Evolutionary conservation across 176 grass and related monocot species (phyloP).

Genomic region (Oryza coarctata): DNA sequence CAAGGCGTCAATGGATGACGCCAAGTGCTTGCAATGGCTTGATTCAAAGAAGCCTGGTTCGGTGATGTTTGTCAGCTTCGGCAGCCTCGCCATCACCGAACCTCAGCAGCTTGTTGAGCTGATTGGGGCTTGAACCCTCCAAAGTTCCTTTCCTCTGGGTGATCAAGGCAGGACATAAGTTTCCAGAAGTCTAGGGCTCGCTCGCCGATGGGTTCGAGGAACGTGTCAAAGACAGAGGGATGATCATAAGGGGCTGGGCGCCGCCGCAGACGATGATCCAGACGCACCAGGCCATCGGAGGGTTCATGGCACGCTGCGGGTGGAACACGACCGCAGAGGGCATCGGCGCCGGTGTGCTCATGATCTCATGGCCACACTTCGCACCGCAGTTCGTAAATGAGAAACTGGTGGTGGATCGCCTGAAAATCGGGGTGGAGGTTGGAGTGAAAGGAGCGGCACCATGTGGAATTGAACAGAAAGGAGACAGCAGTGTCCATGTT

Average conservation of each 20-base stretch:
- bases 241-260: conserved; percentile 67
- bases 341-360: conserved; percentile 54
- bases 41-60: conserved; percentile 44
- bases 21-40: conserved; percentile 58
- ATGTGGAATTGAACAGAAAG: conserved; percentile 24
- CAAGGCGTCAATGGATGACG: conserved; percentile 49
- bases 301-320: conserved; percentile 66
- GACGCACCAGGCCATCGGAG: conserved; percentile 58
- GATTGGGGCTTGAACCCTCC: conserved; percentile 64
- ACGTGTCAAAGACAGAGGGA: conserved; percentile 27
- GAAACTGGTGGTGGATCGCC: conserved; percentile 62
- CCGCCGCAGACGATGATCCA: conserved; percentile 64
- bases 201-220: conserved; percentile 58
- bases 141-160: conserved; percentile 64
- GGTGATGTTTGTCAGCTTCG: conserved; percentile 73
- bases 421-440: conserved; percentile 51
- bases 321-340: conserved; percentile 69
- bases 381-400: conserved; percentile 62
- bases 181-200: conserved; percentile 54
- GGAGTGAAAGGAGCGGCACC: conserved; percentile 39
- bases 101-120: conserved; percentile 66
- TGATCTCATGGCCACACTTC: conserved; percentile 70
- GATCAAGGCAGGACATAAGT: conserved; percentile 57
- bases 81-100: conserved; percentile 46
- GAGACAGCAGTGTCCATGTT: conserved; percentile 32